Evolutionary conservation across 169 alveolate species (phyloP), one percentile per base, ranked within the genome.

Genomic region (Perkinsus olseni): DNA sequence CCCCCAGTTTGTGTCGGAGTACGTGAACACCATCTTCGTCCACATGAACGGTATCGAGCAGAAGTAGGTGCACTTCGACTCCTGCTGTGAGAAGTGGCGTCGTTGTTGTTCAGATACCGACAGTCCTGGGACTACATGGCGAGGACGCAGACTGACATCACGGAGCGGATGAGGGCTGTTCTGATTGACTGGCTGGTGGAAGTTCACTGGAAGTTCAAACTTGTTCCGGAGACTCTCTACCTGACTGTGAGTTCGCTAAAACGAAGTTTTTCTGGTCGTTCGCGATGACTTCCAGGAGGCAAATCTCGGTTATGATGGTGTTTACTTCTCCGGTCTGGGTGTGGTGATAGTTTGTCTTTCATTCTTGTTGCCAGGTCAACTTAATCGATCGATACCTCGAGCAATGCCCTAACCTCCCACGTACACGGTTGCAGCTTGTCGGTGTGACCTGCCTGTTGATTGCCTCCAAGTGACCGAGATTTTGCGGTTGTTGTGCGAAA

Each of bases 151-250:
- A 31, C 34, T 1, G 93, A 91, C 17, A 91, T 91, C 36, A 91
- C 74, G 24, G 62, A 51, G 28, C 0, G 93, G 74, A 91, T 91
- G 93, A 36, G 93, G 6, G 93, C 74, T 36, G 62, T 91, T 6
- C 38, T 91, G 38, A 31, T 91, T 17, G 93, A 91, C 74, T 91
- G 93, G 93, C n/a, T 91, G 39, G 93, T 91, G 0, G 93, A 91
- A 36, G 93, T 91, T 24, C 93, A 91, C 74, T 91, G 62, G 82
- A 91, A 91, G 93, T 91, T 91, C 93, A 91, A 91, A 38, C 74
- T 91, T 0, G 38, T n/a, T 11, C 93, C 93, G 38, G 93, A 91
- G 74, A 91, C 93, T 0, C 74, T 91, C 74, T 91, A 91, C 82
- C 34, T 62, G 31, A 62, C 82, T 4, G 82, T 62, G 17, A 45